Conservation (phyloP, 371 early-diverging fungal species). For the Polyrhizophydium stewartii region DNA sequence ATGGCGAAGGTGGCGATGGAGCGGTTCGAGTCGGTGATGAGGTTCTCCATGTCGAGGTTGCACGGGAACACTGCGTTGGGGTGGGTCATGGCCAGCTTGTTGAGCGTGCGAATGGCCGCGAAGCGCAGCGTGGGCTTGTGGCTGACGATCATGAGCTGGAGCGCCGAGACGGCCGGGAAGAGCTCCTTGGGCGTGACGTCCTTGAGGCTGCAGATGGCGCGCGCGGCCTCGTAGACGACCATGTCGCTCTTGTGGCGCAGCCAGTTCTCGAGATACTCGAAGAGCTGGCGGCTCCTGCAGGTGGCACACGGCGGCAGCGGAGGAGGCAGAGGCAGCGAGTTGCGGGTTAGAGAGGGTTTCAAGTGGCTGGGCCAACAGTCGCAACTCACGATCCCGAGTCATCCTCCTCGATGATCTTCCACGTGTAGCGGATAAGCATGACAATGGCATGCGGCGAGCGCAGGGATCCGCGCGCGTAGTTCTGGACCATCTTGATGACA, state of each 20-base stretch:
- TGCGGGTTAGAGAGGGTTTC: too few species aligned
- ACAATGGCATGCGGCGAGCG: slow-evolving; percentile 87
- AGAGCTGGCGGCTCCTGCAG: slow-evolving; percentile 61
- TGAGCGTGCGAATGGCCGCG: slow-evolving; percentile 94
- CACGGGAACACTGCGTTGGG: slow-evolving; percentile 89
- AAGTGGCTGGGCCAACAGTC: neutral
- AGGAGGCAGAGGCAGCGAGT: slow-evolving; percentile 1
- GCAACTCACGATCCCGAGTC: slow-evolving; percentile 11
- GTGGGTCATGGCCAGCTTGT: slow-evolving; percentile 80
- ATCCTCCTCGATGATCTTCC: slow-evolving; percentile 91
- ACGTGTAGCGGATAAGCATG: slow-evolving; percentile 88
- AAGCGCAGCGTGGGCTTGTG: slow-evolving; percentile 91
- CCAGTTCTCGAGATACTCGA: slow-evolving; percentile 83
- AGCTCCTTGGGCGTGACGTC: slow-evolving; percentile 81
- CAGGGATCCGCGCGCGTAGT: slow-evolving; percentile 64
- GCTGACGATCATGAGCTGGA: slow-evolving; percentile 89
- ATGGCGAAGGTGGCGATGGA: slow-evolving; percentile 98
- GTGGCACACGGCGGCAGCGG: too few species aligned
- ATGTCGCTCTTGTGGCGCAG: slow-evolving; percentile 93
- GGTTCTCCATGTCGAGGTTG: slow-evolving; percentile 95
- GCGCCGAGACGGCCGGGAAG: slow-evolving; percentile 87
- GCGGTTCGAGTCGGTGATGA: slow-evolving; percentile 94
- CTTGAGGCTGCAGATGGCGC: slow-evolving; percentile 88
- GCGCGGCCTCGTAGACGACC: slow-evolving; percentile 97
- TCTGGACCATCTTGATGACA: slow-evolving; percentile 90